Conservation (phyloP, 164 flowering plant species). For the Liriodendron chinense region DNA sequence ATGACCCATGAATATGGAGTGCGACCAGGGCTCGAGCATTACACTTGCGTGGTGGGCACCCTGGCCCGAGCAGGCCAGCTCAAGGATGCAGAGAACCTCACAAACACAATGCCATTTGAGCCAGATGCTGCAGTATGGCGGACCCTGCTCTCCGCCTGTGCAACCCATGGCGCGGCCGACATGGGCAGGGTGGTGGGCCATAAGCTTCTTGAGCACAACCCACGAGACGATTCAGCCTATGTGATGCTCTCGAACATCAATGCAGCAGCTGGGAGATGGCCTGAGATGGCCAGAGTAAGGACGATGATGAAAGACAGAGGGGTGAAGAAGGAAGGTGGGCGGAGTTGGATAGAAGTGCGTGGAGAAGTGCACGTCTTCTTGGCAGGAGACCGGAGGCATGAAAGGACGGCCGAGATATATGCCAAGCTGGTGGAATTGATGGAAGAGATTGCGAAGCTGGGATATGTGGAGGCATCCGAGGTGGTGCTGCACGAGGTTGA, state of each 20-base stretch:
- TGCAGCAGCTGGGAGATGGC: constrained; percentile 44
- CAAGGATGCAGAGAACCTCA: constrained; percentile 51
- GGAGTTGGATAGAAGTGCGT: constrained; percentile 65
- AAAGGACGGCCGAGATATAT: constrained; percentile 38
- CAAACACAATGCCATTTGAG: constrained; percentile 54
- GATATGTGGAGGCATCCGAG: constrained; percentile 45
- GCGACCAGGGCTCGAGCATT: constrained; percentile 61
- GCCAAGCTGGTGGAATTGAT: constrained; percentile 46
- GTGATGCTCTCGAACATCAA: constrained; percentile 53
- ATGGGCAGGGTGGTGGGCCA: constrained; percentile 35
- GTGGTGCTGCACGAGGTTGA: constrained; percentile 45
- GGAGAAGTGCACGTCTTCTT: constrained; percentile 59
- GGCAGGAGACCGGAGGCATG: constrained; percentile 52
- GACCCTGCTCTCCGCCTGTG: constrained; percentile 42
- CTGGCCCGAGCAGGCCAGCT: constrained; percentile 53
- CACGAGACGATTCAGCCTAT: constrained; percentile 63
- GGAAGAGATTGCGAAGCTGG: constrained; percentile 47
- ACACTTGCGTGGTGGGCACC: constrained; percentile 66
- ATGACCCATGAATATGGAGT: constrained; percentile 46
- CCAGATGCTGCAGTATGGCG: constrained; percentile 78
- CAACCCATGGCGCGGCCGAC: constrained; percentile 32
- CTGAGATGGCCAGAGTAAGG: constrained; percentile 53
- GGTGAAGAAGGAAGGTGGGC: constrained; percentile 54
- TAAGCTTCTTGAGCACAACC: constrained; percentile 39
- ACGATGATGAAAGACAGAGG: constrained; percentile 51